phyloP scores from a whole-genome alignment of 306 rosid genomes.

The Lagenaria siceraria region DNA sequence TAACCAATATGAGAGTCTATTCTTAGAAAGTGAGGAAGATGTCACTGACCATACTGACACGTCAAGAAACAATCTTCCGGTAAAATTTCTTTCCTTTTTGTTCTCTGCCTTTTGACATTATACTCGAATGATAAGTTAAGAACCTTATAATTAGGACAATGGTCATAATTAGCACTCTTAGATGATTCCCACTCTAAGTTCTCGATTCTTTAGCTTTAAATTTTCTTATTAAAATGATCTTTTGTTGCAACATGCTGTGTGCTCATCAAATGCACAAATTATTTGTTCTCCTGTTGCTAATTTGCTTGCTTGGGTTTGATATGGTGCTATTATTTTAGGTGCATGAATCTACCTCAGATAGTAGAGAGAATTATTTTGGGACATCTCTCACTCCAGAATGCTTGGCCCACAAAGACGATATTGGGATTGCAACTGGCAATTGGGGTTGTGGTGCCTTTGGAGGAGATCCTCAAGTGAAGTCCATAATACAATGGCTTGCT shows the following conservation, averaged over 20 bases:
- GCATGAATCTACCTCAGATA: constrained; percentile 21
- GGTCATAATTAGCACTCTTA: neutral
- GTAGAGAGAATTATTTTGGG: constrained; percentile 20
- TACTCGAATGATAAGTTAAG: neutral
- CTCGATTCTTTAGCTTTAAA: neutral
- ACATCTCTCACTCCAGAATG: constrained; percentile 14
- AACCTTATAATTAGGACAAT: neutral
- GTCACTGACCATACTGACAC: constrained; percentile 1
- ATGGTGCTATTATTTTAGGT: constrained; percentile 16
- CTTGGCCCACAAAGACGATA: constrained; percentile 16
- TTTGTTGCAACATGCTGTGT: neutral
- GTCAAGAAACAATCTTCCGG: constrained; percentile 7
- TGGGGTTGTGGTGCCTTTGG: constrained; percentile 99
- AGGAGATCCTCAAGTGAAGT: constrained; percentile 86
- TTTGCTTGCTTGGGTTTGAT: neutral
- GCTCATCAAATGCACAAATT: neutral
- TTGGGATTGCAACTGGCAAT: constrained; percentile 86
- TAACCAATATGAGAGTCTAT: constrained; percentile 24
- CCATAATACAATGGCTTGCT: constrained; percentile 90
- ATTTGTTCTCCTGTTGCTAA: neutral
- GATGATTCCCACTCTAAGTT: constrained; percentile 1
- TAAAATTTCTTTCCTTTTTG: constrained; percentile 6
- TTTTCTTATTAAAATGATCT: neutral
- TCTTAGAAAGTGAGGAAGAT: constrained; percentile 20
- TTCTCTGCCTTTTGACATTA: constrained; percentile 12